Evolutionary conservation across 169 alveolate species (phyloP), one percentile per base, ranked within the genome.

Genomic region (Plasmodium ovale): DNA sequence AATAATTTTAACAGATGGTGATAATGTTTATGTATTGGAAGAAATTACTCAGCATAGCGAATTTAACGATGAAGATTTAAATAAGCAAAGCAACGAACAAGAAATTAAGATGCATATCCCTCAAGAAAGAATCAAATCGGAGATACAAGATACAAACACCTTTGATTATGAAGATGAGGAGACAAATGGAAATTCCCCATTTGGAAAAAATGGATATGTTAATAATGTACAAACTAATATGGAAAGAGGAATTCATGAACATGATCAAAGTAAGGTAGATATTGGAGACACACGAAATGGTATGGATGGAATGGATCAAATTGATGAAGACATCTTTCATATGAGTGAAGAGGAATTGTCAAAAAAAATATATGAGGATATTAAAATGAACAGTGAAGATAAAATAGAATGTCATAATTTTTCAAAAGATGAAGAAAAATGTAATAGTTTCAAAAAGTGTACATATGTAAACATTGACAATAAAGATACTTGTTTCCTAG

Each of bases 61-160:
- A 10, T 31, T 58, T 9, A 44, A 62, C 4, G 73, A 56, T 25
- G 67, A 73, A 59, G 60, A 73, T 12, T 23, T 59, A 37, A 73
- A 73, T 73, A 58, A 39, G n/a, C 23, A 39, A 25, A 58, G 27
- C 1, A 3, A 4, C 1, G 69, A 49, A 1, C 87, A 73, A 42
- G 87, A 73, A 73, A 73, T 73, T 10, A 73, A 73, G 59, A 73
- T 73, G 87, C 87, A 73, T 73, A 21, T 73, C 12, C 87, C 87
- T 4, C 16, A 19, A 12, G 72, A 73, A 2, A 5, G 10, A 6
- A 72, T 33, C 0, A 4, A 27, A 10, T 0, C 1, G 6, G 74
- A 23, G 2, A 10, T n/a, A 2, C 65, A 59, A 9, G 59, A 59
- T 0, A 58, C 35, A 12, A 31, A 10, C 10, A 16, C 21, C 16